phyloP scores from a whole-genome alignment of 2,329 filamentous ascomycete species.

The Fusarium robinianum region DNA sequence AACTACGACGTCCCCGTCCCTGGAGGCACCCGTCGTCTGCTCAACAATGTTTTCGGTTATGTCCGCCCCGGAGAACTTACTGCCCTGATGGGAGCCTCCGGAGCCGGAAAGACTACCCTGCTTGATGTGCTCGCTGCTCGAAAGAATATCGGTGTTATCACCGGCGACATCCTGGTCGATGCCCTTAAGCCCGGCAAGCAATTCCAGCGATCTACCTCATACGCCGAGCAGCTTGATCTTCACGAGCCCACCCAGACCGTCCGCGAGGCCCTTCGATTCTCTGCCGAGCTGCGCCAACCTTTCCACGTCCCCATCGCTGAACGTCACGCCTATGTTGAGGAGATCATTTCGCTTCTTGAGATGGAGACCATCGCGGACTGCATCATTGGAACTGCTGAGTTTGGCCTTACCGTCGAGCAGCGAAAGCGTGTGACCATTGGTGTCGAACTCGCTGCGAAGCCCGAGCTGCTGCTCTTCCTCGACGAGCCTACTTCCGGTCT shows the following conservation, averaged over 20 bases:
- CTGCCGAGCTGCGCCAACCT: slow-evolving; percentile 63
- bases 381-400: slow-evolving; percentile 64
- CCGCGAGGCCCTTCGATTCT: slow-evolving; percentile 66
- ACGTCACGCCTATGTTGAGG: slow-evolving; percentile 64
- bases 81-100: slow-evolving; percentile 80
- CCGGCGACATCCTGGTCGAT: slow-evolving; percentile 62
- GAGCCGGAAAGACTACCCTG: slow-evolving; percentile 86
- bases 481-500: slow-evolving; percentile 80
- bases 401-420: slow-evolving; percentile 70
- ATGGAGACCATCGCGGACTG: slow-evolving; percentile 64
- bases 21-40: slow-evolving; percentile 58
- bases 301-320: slow-evolving; percentile 57
- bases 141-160: slow-evolving; percentile 65
- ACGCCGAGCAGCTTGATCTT: slow-evolving; percentile 65
- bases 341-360: slow-evolving; percentile 62
- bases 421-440: slow-evolving; percentile 85
- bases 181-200: slow-evolving; percentile 60
- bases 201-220: slow-evolving; percentile 65
- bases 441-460: slow-evolving; percentile 85
- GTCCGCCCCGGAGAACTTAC: slow-evolving; percentile 78
- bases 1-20: slow-evolving; percentile 73
- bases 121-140: slow-evolving; percentile 72
- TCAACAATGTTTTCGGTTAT: slow-evolving; percentile 65
- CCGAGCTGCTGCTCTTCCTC: slow-evolving; percentile 74
- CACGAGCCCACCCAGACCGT: slow-evolving; percentile 67